Evolutionary conservation across 768 basidiomycete species (phyloP).

Genomic region (Leccinum obscurum): DNA sequence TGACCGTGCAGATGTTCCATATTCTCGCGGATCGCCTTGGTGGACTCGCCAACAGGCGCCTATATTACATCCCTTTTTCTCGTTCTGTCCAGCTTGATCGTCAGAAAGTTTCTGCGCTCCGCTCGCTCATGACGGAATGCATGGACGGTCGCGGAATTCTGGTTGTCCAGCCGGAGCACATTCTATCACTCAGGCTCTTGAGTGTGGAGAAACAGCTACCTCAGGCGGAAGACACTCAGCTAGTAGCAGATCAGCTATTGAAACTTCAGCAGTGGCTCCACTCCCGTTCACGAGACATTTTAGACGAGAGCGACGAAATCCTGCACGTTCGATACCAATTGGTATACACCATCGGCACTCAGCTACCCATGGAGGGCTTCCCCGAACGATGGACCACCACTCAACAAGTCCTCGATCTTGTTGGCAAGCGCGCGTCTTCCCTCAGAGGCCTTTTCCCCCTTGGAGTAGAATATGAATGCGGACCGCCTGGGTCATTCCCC

Average conservation of each 20-base stretch:
- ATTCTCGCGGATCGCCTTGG: slow-evolving; percentile 31
- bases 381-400: not conserved
- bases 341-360: slow-evolving; percentile 43
- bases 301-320: slow-evolving; percentile 33
- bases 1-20: slow-evolving; percentile 31
- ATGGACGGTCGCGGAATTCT: slow-evolving; percentile 39
- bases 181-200: not conserved
- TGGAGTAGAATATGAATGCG: slow-evolving; percentile 10
- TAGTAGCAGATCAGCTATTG: slow-evolving; percentile 20
- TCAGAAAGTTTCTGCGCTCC: not conserved
- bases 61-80: slow-evolving; percentile 35
- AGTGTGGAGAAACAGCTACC: slow-evolving; percentile 13
- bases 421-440: not conserved
- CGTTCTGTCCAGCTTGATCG: slow-evolving; percentile 18
- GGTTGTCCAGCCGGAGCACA: slow-evolving; percentile 37
- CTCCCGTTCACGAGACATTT: slow-evolving; percentile 7
- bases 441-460: slow-evolving; percentile 5
- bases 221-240: slow-evolving; percentile 9
- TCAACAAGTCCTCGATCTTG: not conserved
- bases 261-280: slow-evolving; percentile 22
- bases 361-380: not conserved
- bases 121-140: slow-evolving; percentile 31
- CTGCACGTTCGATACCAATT: slow-evolving; percentile 49
- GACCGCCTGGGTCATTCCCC: slow-evolving; percentile 9
- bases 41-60: slow-evolving; percentile 35